These are phyloP conservation scores for Phialophora macrospora DNA, from an alignment of 2,329 filamentous ascomycete genomes.

Conservation along the genomic window DNA sequence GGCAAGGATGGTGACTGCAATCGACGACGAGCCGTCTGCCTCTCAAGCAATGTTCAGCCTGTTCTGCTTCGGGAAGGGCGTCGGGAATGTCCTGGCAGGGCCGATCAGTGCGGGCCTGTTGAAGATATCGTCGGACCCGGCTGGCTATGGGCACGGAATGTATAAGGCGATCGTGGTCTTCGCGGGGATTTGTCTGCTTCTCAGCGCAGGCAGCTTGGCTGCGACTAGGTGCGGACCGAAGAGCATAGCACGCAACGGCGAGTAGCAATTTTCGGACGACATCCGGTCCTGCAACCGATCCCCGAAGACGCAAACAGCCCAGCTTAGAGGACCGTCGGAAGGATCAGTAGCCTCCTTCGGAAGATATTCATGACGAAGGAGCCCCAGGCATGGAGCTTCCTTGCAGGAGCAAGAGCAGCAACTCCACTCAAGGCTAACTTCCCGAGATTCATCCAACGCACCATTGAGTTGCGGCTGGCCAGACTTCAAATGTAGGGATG, in stretches of 20 bases:
- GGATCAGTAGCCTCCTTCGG: background rate
- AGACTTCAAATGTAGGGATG: background rate
- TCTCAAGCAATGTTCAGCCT: constrained; percentile 33
- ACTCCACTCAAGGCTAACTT: background rate
- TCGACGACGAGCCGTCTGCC: constrained; percentile 29
- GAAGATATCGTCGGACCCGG: background rate
- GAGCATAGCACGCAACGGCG: background rate
- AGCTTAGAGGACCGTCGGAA: background rate
- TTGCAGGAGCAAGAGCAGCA: background rate
- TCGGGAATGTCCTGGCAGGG: constrained; percentile 40
- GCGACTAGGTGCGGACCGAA: background rate
- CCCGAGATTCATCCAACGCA: background rate
- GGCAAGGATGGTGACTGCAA: constrained; percentile 46
- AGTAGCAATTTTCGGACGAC: background rate
- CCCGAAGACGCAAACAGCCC: background rate
- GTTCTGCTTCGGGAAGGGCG: constrained; percentile 37
- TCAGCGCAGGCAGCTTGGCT: constrained; percentile 25
- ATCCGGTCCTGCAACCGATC: background rate
- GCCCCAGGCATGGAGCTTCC: background rate
- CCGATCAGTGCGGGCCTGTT: constrained; percentile 37
- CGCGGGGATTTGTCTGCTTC: constrained; percentile 36
- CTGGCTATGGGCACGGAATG: constrained; percentile 27
- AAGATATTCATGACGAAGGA: background rate
- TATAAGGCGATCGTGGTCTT: constrained; percentile 37
- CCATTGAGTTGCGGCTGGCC: background rate